Percentiles rank a stretch among this genome's conserved stretches.
Evolutionary conservation across 1,284 basidiomycete species (phyloP).

Genomic region (Meripilus lineatus): DNA sequence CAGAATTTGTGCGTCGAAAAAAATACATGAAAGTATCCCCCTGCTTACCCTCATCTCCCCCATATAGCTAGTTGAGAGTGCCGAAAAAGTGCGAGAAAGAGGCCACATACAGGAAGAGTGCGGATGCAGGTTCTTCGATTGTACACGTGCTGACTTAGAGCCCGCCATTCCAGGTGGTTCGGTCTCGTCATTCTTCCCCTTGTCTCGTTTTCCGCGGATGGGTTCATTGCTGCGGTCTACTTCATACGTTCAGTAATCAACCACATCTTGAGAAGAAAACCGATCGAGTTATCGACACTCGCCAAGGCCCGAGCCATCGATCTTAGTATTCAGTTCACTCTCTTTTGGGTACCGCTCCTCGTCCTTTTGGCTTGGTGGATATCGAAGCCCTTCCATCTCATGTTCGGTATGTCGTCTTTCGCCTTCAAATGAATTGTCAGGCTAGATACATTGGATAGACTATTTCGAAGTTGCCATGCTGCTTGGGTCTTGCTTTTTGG

Average conservation of each 20-base stretch:
- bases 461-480: constrained; percentile 57
- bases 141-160: neutral
- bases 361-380: constrained; percentile 35
- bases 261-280: constrained; percentile 14
- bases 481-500: constrained; percentile 59
- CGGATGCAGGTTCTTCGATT: constrained; percentile 16
- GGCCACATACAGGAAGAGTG: constrained; percentile 46
- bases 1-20: constrained; percentile 59
- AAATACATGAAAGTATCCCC: no score
- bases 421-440: no score
- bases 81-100: constrained; percentile 46
- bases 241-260: constrained; percentile 34
- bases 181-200: constrained; percentile 65
- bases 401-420: constrained; percentile 34
- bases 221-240: constrained; percentile 47
- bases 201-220: constrained; percentile 67
- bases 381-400: constrained; percentile 28
- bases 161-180: constrained; percentile 51
- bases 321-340: constrained; percentile 37
- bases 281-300: constrained; percentile 25
- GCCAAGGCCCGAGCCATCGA: constrained; percentile 36
- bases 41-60: no score
- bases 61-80: constrained; percentile 53
- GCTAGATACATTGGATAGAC: no score
- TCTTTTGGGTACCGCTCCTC: constrained; percentile 37